Conservation (phyloP, 164 flowering plant species). For the Liriodendron chinense region DNA sequence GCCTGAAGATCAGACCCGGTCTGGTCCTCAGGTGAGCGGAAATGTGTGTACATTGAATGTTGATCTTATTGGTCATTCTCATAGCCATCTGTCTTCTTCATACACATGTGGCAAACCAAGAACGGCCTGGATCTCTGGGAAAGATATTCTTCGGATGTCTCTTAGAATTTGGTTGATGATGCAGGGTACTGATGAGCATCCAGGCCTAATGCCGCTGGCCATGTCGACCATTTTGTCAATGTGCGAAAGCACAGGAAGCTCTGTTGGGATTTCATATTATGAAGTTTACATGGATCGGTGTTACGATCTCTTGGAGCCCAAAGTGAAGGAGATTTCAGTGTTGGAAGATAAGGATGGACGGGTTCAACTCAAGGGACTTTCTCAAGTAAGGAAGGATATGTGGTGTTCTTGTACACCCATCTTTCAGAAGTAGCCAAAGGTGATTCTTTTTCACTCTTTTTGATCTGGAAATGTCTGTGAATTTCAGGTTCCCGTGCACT, state of each 20-base stretch:
- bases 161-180: constrained; percentile 10
- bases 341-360: constrained; percentile 77
- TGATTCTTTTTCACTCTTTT: background rate
- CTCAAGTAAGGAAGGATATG: constrained; percentile 24
- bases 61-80: too few species aligned
- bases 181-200: constrained; percentile 73
- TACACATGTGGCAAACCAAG: too few species aligned
- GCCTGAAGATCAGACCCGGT: too few species aligned
- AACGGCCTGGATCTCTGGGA: background rate
- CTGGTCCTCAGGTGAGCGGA: too few species aligned
- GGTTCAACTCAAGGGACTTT: constrained; percentile 76
- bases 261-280: constrained; percentile 70
- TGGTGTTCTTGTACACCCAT: background rate
- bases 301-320: constrained; percentile 71
- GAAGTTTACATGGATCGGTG: constrained; percentile 93
- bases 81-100: too few species aligned
- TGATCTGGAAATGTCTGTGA: background rate
- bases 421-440: background rate
- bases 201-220: constrained; percentile 77
- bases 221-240: constrained; percentile 61
- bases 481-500: constrained; percentile 40
- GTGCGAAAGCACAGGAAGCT: constrained; percentile 46
- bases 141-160: background rate
- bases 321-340: constrained; percentile 62
- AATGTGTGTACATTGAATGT: too few species aligned